Base-by-base conservation (phyloP, 2,329 filamentous ascomycete species). In the Pseudogymnoascus sp. region DNA sequence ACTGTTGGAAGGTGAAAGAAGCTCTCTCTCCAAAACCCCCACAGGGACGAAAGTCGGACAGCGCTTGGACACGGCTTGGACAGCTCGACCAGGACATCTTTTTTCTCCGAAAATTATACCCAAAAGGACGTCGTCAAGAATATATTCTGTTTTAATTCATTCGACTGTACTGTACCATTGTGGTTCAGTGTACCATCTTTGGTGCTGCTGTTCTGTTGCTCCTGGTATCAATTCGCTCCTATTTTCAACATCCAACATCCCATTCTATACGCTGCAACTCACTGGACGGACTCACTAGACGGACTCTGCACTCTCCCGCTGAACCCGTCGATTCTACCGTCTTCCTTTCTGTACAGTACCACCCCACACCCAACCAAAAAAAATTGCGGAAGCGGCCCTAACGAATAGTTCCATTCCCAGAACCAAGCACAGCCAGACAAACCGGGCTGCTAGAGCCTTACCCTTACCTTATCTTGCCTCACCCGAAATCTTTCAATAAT, bases 371-470 rank as follows among this genome's bases (percentile, higher is more conserved):
- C 50, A 56, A 11, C 50, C 50, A 60, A 38, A 60, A 60, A 60
- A 60, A 60, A 42, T 60, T 60, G 59, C 33, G 59, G 59, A 33
- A 60, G 33, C 21, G 59, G 59, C 35, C 33, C 59, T 60, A 31
- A 60, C 59, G 59, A 60, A 60, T 42, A 60, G 59, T 60, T 60
- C 50, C 50, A 56, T 56, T 33, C 16, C 28, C 50, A 56, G 50
- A 23, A 18, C 50, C 50, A 31, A 21, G 14, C 35, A 59, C 16
- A 25, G 60, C 60, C 60, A 61, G 38, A 33, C 59, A 38, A 61
- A 21, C 44, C 60, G 23, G 44, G 44, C 38, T 50, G 44, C 60
- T 61, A 61, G 44, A 31, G 31, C 21, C 35, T 35, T 35, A 61
- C 60, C 42, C 61, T 56, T 28, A 40, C 38, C 59, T 60, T 60